Percentiles rank a stretch among this genome's conserved stretches.
Conservation (phyloP, 345 rosid species). For the Mallotus nudiflorus region DNA sequence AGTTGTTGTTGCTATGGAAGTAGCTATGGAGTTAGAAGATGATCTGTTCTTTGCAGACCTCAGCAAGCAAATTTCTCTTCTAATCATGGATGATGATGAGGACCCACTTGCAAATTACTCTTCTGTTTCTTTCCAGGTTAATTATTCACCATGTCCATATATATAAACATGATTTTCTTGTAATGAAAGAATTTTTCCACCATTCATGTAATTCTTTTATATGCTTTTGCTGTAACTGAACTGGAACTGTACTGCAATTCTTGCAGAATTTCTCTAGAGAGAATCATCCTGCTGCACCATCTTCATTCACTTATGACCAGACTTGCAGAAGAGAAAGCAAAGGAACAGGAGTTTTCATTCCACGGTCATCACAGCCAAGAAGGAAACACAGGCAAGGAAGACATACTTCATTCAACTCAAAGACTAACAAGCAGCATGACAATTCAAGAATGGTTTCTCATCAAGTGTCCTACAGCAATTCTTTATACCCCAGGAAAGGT, state of each 20-base stretch:
- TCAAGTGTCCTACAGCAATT: slow-evolving; percentile 30
- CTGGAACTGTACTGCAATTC: neutral
- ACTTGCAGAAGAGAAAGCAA: slow-evolving; percentile 61
- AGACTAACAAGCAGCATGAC: slow-evolving; percentile 44
- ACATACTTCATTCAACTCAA: slow-evolving; percentile 46
- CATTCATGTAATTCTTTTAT: neutral
- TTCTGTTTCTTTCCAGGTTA: slow-evolving; percentile 76
- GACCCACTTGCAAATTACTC: slow-evolving; percentile 49
- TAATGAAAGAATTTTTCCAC: no score
- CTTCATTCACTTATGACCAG: slow-evolving; percentile 51
- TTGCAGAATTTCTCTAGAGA: slow-evolving; percentile 50
- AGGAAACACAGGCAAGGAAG: slow-evolving; percentile 68
- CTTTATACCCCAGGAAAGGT: slow-evolving; percentile 42
- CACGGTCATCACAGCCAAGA: slow-evolving; percentile 63
- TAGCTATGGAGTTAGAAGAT: slow-evolving; percentile 79
- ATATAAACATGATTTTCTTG: neutral
- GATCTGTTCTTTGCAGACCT: slow-evolving; percentile 87
- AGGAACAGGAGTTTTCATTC: slow-evolving; percentile 94
- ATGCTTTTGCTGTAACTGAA: neutral
- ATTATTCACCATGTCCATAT: neutral
- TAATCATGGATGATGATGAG: slow-evolving; percentile 90
- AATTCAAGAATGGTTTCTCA: slow-evolving; percentile 41
- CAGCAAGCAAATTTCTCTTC: slow-evolving; percentile 88
- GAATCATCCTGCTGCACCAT: slow-evolving; percentile 40
- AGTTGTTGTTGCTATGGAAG: slow-evolving; percentile 30